Conservation (phyloP, 1,139 yeast species). For the Saccharomycopsis hybrid region DNA sequence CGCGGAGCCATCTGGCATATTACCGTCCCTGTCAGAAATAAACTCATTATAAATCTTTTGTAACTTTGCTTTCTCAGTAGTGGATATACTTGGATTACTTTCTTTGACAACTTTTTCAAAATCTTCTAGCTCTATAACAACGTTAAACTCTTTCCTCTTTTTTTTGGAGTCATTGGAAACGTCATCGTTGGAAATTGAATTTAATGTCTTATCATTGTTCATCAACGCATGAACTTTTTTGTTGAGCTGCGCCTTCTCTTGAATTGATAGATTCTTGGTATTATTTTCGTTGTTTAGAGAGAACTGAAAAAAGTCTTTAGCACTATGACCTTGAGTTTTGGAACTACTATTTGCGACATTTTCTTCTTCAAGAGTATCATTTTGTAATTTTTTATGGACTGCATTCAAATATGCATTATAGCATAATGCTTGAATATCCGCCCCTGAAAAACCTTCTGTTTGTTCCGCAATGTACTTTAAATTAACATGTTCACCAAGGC, state of each 20-base stretch:
- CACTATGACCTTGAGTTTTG: constrained; percentile 27
- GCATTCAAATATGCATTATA: constrained; percentile 90
- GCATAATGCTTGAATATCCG: constrained; percentile 88
- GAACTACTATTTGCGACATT: constrained; percentile 29
- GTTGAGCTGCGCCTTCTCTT: constrained; percentile 39
- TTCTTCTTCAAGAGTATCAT: constrained; percentile 26
- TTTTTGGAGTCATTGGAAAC: not conserved
- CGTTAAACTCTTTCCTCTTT: too few species aligned
- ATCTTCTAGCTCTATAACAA: constrained; percentile 46
- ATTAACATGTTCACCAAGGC: constrained; percentile 42
- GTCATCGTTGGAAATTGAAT: not conserved
- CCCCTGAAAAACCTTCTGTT: constrained; percentile 85
- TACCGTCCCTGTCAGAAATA: constrained; percentile 74
- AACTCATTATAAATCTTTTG: constrained; percentile 64
- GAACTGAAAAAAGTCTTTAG: constrained; percentile 30
- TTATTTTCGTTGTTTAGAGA: constrained; percentile 29
- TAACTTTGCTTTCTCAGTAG: constrained; percentile 60
- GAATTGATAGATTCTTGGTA: constrained; percentile 30
- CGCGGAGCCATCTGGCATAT: constrained; percentile 82
- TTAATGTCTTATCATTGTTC: too few species aligned
- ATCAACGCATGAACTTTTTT: too few species aligned
- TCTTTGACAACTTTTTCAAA: constrained; percentile 60
- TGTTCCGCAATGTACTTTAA: constrained; percentile 50
- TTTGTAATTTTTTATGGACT: constrained; percentile 68
- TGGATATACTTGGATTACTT: constrained; percentile 83